A percentile compares a stretch with the other conserved stretches of the same genome.
Conservation (phyloP, 2,329 filamentous ascomycete genomes). For the Microdochium trichocladiopsis region DNA sequence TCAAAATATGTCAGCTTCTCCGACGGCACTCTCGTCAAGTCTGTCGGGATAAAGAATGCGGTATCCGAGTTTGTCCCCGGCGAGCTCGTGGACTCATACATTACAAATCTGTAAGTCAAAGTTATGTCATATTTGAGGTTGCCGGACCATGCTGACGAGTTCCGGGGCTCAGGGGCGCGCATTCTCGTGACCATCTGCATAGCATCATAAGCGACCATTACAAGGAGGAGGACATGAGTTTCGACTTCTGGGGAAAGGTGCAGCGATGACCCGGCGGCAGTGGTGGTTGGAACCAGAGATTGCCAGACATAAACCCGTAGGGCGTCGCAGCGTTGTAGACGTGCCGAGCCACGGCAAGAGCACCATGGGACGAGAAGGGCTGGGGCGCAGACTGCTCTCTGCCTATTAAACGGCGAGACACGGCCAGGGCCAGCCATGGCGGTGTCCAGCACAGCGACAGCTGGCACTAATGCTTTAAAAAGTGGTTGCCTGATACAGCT, state of each 20-base stretch:
- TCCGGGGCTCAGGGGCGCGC: conserved; percentile 17
- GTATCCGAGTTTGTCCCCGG: conserved; percentile 77
- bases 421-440: too few species aligned
- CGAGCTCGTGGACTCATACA: conserved; percentile 71
- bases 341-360: too few species aligned
- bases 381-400: too few species aligned
- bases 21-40: conserved; percentile 71
- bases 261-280: conserved; percentile 14
- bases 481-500: too few species aligned
- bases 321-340: too few species aligned
- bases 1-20: conserved; percentile 70
- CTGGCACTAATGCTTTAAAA: too few species aligned
- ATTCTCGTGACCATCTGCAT: conserved; percentile 59
- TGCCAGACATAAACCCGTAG: too few species aligned
- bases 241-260: conserved; percentile 37
- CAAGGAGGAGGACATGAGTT: conserved; percentile 63
- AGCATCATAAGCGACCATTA: conserved; percentile 71
- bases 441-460: too few species aligned
- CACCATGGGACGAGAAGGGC: too few species aligned
- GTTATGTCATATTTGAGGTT: background rate
- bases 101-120: conserved; percentile 68
- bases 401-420: too few species aligned
- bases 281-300: too few species aligned
- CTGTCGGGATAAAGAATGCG: conserved; percentile 71
- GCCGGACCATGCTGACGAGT: background rate